Evolutionary conservation across 1,284 basidiomycete genomes (phyloP).

Genomic region (Ustilago shanxiensis): DNA sequence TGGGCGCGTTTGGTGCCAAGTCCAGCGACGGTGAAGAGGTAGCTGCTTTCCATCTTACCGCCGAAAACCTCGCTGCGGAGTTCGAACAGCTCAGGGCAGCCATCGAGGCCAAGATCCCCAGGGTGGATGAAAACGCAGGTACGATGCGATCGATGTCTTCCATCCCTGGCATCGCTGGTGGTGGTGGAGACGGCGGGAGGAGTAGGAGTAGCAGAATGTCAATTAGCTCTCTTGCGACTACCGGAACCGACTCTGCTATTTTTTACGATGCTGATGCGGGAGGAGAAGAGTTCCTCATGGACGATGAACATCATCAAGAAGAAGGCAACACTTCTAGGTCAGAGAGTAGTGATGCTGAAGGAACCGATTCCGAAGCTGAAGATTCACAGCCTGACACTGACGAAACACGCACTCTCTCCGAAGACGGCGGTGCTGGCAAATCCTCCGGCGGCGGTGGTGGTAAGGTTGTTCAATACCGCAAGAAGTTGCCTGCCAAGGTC

Average conservation of each 20-base stretch:
- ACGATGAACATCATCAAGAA: slow-evolving; percentile 52
- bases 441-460: slow-evolving; percentile 7
- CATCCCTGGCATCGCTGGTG: slow-evolving; percentile 4
- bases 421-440: neutral
- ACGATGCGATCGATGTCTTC: slow-evolving; percentile 56
- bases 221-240: slow-evolving; percentile 54
- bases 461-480: slow-evolving; percentile 55
- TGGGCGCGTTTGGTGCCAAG: slow-evolving; percentile 44
- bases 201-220: slow-evolving; percentile 42
- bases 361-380: slow-evolving; percentile 69
- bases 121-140: slow-evolving; percentile 33
- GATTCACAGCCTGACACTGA: slow-evolving; percentile 37
- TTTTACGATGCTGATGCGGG: slow-evolving; percentile 67
- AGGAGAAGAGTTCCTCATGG: slow-evolving; percentile 51
- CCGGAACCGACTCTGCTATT: slow-evolving; percentile 58
- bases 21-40: slow-evolving; percentile 29
- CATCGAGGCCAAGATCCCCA: slow-evolving; percentile 55
- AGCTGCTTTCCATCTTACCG: slow-evolving; percentile 40
- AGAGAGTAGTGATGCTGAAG: slow-evolving; percentile 59
- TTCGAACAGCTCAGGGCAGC: slow-evolving; percentile 57
- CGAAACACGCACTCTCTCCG: slow-evolving; percentile 35
- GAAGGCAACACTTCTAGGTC: slow-evolving; percentile 52
- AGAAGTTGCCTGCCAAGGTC: slow-evolving; percentile 75
- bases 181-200: neutral
- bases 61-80: slow-evolving; percentile 55